Evolutionary conservation across 768 basidiomycete species (phyloP).

Genomic region (Macrocybe gigantea): DNA sequence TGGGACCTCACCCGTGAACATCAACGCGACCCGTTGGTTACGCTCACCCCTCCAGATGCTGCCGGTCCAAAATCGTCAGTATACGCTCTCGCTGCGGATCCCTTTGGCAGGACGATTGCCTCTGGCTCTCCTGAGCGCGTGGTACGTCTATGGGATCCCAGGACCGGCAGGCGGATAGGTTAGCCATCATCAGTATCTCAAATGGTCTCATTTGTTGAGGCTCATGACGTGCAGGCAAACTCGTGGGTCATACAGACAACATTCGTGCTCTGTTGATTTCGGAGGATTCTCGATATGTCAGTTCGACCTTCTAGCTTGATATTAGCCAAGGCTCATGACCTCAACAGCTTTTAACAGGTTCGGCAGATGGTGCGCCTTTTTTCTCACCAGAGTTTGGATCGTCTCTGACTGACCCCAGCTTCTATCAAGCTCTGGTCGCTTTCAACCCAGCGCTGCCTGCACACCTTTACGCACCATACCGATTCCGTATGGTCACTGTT

Average conservation of each 20-base stretch:
- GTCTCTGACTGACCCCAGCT: conserved; percentile 23
- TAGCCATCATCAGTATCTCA: background rate
- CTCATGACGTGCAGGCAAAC: conserved; percentile 43
- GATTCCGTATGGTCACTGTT: conserved; percentile 93
- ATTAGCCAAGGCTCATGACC: conserved; percentile 5
- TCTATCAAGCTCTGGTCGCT: conserved; percentile 96
- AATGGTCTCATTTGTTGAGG: background rate
- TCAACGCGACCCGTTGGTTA: conserved; percentile 46
- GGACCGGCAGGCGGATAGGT: conserved; percentile 70
- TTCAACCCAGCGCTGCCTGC: conserved; percentile 79
- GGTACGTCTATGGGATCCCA: conserved; percentile 89
- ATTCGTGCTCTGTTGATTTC: conserved; percentile 86
- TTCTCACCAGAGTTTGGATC: conserved; percentile 8
- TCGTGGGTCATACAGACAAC: conserved; percentile 97
- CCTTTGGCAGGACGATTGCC: conserved; percentile 74
- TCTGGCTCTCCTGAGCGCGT: conserved; percentile 92
- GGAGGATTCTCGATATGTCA: conserved; percentile 86
- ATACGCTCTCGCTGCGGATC: conserved; percentile 78
- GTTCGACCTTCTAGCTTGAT: conserved; percentile 20
- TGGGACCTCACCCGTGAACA: conserved; percentile 71
- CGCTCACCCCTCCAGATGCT: conserved; percentile 63
- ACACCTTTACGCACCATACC: conserved; percentile 94
- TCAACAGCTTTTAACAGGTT: conserved; percentile 71
- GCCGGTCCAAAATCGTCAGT: conserved; percentile 62
- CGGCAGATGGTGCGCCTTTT: conserved; percentile 54